Evolutionary conservation across 176 grass and related monocot genomes (phyloP).

Genomic region (Poa annua): DNA sequence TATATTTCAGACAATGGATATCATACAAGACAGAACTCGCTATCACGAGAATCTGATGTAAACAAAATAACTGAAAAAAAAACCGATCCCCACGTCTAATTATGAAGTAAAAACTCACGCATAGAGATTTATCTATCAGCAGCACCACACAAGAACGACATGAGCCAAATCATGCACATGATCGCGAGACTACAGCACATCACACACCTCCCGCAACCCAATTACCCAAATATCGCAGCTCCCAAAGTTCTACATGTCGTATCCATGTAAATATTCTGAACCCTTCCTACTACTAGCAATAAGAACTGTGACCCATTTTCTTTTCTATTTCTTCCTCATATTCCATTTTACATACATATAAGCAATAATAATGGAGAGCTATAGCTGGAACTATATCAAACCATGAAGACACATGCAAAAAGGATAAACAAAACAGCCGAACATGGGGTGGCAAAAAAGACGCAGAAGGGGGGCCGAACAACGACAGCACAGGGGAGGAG

Average conservation of each 20-base stretch:
- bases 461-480: conserved; percentile 13
- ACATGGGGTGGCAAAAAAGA: conserved; percentile 47
- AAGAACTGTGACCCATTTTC: conserved; percentile 55
- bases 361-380: conserved; percentile 73
- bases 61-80: background rate
- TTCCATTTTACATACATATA: conserved; percentile 87
- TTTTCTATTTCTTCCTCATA: conserved; percentile 67
- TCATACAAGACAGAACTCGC: background rate
- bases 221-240: background rate
- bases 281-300: conserved; percentile 31
- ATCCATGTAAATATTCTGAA: conserved; percentile 2
- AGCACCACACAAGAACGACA: background rate
- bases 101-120: background rate
- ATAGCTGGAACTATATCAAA: conserved; percentile 57
- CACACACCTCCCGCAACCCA: background rate
- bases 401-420: conserved; percentile 61
- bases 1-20: background rate
- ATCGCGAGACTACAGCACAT: background rate
- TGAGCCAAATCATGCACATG: background rate
- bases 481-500: conserved; percentile 34
- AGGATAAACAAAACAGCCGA: conserved; percentile 43
- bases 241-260: conserved; percentile 2
- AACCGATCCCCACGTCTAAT: background rate
- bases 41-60: background rate
- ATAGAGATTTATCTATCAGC: background rate